Percentiles rank a stretch among this genome's conserved stretches.
Evolutionary conservation across 306 rosid species (phyloP).

Genomic region (Echinosophora koreensis): DNA sequence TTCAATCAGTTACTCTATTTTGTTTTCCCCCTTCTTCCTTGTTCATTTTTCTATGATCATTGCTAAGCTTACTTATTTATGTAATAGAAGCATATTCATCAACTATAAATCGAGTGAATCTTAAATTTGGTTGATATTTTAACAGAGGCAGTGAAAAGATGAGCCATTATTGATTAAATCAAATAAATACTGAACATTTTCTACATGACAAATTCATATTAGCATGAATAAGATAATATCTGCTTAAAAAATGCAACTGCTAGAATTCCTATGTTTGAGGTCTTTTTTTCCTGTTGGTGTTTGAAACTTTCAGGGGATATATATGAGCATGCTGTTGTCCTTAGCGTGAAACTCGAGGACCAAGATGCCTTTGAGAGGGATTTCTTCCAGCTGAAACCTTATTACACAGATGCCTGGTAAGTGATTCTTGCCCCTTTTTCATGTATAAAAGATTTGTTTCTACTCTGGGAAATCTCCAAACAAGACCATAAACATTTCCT

Average conservation of each 20-base stretch:
- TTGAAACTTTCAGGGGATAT: slow-evolving; percentile 82
- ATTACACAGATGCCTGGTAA: slow-evolving; percentile 94
- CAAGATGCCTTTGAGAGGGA: slow-evolving; percentile 97
- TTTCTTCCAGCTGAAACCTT: slow-evolving; percentile 95
- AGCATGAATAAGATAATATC: slow-evolving; percentile 10
- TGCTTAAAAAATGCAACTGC: not conserved
- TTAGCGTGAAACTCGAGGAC: slow-evolving; percentile 89
- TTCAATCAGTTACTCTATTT: slow-evolving; percentile 11
- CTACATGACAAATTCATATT: slow-evolving; percentile 8
- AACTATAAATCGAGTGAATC: slow-evolving; percentile 16
- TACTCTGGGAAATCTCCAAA: slow-evolving; percentile 16
- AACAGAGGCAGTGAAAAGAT: not conserved
- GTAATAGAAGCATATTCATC: slow-evolving; percentile 2
- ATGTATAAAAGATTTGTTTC: not conserved
- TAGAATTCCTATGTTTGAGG: slow-evolving; percentile 4
- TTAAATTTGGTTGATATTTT: slow-evolving; percentile 36
- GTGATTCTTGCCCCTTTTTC: slow-evolving; percentile 19
- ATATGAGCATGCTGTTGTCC: slow-evolving; percentile 94
- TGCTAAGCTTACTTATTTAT: slow-evolving; percentile 11
- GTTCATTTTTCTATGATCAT: not conserved
- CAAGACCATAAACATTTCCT: not conserved
- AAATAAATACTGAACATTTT: slow-evolving; percentile 5
- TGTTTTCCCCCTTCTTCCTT: not conserved
- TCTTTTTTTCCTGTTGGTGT: slow-evolving; percentile 6
- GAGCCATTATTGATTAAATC: slow-evolving; percentile 9